phyloP scores from a whole-genome alignment of 2,329 filamentous ascomycete species.

The Cordyceps sp. region DNA sequence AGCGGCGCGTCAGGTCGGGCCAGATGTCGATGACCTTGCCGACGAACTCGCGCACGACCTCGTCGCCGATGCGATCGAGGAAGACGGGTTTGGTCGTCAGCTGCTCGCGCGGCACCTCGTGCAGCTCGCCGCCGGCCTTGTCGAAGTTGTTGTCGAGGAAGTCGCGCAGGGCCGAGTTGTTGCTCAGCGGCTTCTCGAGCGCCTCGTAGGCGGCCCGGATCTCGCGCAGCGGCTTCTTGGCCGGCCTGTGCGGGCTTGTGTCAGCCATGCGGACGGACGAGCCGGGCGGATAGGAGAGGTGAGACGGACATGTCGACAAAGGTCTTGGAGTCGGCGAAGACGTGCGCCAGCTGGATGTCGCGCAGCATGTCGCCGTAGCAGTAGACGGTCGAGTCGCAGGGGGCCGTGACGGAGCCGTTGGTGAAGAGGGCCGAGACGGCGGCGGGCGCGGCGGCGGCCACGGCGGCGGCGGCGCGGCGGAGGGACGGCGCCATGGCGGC shows the following conservation, averaged over 20 bases:
- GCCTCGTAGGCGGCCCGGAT: slow-evolving; percentile 44
- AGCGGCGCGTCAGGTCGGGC: slow-evolving; percentile 50
- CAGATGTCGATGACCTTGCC: slow-evolving; percentile 51
- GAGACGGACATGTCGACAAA: slow-evolving; percentile 51
- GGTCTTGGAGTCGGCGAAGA: slow-evolving; percentile 52
- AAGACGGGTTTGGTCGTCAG: slow-evolving; percentile 41
- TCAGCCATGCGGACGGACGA: neutral
- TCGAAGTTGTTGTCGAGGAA: slow-evolving; percentile 50
- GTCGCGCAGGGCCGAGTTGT: slow-evolving; percentile 42
- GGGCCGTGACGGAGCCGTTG: slow-evolving; percentile 43
- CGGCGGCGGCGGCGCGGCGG: slow-evolving; percentile 9
- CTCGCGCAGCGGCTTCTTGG: slow-evolving; percentile 29
- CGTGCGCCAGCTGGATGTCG: slow-evolving; percentile 44
- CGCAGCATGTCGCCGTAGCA: slow-evolving; percentile 48
- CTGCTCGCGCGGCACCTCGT: slow-evolving; percentile 30
- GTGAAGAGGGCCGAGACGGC: slow-evolving; percentile 31
- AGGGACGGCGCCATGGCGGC: slow-evolving; percentile 7
- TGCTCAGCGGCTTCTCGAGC: slow-evolving; percentile 41
- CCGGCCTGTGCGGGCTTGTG: neutral
- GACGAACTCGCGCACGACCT: slow-evolving; percentile 42
- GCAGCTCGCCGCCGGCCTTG: slow-evolving; percentile 44
- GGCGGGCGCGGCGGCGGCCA: slow-evolving; percentile 12
- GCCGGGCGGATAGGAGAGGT: neutral
- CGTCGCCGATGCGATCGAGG: slow-evolving; percentile 36
- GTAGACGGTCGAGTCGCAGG: slow-evolving; percentile 52